Evolutionary conservation across 805 yeast species (phyloP).

Genomic region (Metschnikowia noctiluminum): DNA sequence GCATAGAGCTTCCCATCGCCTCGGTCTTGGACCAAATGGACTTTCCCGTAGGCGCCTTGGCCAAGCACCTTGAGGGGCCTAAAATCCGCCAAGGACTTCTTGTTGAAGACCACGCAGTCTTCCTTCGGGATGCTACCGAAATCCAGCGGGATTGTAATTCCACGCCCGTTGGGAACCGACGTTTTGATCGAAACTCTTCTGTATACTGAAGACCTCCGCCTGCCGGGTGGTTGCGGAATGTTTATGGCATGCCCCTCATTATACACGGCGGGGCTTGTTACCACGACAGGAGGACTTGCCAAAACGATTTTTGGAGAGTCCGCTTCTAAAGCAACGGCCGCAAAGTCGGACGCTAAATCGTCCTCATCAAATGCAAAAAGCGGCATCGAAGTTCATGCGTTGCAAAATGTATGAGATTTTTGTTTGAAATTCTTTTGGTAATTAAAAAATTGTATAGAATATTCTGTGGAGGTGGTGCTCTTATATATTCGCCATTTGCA

Average conservation of each 20-base stretch:
- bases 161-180: constrained; percentile 10
- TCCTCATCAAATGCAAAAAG: constrained; percentile 20
- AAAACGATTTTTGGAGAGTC: constrained; percentile 1
- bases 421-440: not conserved
- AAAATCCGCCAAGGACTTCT: constrained; percentile 35
- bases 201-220: constrained; percentile 19
- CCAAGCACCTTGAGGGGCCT: constrained; percentile 44
- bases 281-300: not conserved
- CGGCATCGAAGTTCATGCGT: constrained; percentile 9
- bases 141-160: constrained; percentile 17
- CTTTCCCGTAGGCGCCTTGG: constrained; percentile 44
- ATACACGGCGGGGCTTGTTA: not conserved
- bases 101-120: constrained; percentile 3
- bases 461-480: not conserved
- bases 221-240: not conserved
- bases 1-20: constrained; percentile 40
- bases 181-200: constrained; percentile 18
- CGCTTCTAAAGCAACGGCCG: constrained; percentile 7
- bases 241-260: not conserved
- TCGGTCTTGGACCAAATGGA: constrained; percentile 36
- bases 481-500: not conserved
- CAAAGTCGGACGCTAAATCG: constrained; percentile 13
- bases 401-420: not conserved
- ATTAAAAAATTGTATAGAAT: not conserved
- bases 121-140: constrained; percentile 11